Conservation (phyloP, 108 stramenopile genomes). For the Pseudonitzschia delicatissima region DNA sequence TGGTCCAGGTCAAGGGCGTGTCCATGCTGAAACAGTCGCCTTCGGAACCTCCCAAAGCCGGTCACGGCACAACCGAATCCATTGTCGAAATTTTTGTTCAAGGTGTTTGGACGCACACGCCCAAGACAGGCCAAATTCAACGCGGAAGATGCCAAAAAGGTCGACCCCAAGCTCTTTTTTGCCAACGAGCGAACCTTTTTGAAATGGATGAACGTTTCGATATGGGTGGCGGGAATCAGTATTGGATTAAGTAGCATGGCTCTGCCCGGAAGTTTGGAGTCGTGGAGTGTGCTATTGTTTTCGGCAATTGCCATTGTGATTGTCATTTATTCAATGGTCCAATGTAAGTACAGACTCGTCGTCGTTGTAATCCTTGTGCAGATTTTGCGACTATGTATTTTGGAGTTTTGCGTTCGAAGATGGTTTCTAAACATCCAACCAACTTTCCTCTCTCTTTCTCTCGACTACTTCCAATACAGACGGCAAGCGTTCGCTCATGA, state of each 20-base stretch:
- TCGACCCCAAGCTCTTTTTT: conserved; percentile 90
- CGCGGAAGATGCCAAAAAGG: conserved; percentile 44
- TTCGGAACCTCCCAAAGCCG: background rate
- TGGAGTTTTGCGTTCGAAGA: too few relatives aligned
- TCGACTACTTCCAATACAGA: background rate
- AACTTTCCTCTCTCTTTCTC: background rate
- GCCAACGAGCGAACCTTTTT: conserved; percentile 98
- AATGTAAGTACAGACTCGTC: conserved; percentile 60
- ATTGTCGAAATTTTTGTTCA: conserved; percentile 1
- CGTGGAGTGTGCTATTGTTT: background rate
- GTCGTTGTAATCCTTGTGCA: too few relatives aligned
- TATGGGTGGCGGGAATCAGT: conserved; percentile 61
- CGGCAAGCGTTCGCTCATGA: conserved; percentile 73
- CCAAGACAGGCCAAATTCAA: background rate
- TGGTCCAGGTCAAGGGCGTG: background rate
- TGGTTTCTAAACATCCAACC: too few relatives aligned
- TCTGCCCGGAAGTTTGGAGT: background rate
- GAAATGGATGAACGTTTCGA: conserved; percentile 89
- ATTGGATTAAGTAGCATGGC: background rate
- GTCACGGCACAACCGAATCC: background rate
- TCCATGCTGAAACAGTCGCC: background rate
- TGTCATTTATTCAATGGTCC: conserved; percentile 83
- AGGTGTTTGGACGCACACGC: conserved; percentile 1
- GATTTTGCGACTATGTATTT: too few relatives aligned
- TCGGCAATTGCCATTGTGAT: conserved; percentile 83